Conservation (phyloP, 768 basidiomycete species). For the Lentinula boryana region DNA sequence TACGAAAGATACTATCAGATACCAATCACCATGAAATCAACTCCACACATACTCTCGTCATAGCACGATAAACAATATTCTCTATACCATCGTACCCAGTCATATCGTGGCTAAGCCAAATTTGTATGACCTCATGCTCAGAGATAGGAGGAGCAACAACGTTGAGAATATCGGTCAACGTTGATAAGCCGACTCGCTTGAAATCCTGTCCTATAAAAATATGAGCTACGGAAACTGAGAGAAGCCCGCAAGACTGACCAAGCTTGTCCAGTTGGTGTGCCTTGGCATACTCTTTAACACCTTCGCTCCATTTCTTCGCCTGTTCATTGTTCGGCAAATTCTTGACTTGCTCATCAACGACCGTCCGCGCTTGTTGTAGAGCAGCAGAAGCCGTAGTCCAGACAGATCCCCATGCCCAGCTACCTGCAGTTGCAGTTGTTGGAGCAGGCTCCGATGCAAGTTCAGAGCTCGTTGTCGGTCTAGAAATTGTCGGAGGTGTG, state of each 20-base stretch:
- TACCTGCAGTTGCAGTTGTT: conserved; percentile 19
- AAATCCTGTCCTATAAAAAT: conserved; percentile 72
- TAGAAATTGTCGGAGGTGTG: conserved; percentile 16
- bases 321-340: conserved; percentile 80
- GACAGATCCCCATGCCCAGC: conserved; percentile 85
- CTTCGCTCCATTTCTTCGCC: conserved; percentile 85
- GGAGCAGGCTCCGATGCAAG: conserved; percentile 10
- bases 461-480: conserved; percentile 15
- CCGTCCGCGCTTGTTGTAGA: conserved; percentile 80
- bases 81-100: conserved; percentile 94
- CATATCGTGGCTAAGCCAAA: conserved; percentile 97
- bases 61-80: conserved; percentile 83
- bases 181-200: conserved; percentile 80
- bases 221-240: background rate
- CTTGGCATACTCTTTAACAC: conserved; percentile 83
- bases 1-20: conserved; percentile 18
- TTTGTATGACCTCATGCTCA: conserved; percentile 95
- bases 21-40: conserved; percentile 5
- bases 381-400: conserved; percentile 86
- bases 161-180: conserved; percentile 87
- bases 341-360: conserved; percentile 92
- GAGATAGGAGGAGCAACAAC: conserved; percentile 98
- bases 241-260: conserved; percentile 37
- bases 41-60: conserved; percentile 46
- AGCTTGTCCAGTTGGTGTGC: conserved; percentile 86